Conservation (phyloP, 2,329 filamentous ascomycete genomes). For the Colletotrichum caudatum region DNA sequence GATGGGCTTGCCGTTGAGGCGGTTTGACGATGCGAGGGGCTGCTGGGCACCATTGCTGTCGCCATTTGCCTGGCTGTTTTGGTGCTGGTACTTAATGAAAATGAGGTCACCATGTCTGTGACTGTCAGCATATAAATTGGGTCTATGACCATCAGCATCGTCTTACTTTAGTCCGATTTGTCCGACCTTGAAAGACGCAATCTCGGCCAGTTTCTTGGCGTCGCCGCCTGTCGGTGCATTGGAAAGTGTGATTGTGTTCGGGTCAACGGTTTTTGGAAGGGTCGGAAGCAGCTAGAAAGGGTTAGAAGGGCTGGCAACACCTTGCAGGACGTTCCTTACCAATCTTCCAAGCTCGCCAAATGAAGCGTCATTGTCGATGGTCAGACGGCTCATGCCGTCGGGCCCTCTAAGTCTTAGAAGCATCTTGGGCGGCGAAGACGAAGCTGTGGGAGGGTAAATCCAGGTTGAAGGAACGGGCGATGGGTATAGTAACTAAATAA, state of each 20-base stretch:
- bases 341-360: slow-evolving; percentile 73
- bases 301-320: slow-evolving; percentile 39
- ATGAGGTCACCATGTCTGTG: slow-evolving; percentile 89
- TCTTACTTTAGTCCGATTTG: slow-evolving; percentile 71
- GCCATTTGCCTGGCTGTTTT: slow-evolving; percentile 56
- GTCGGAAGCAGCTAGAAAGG: slow-evolving; percentile 64
- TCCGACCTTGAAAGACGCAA: slow-evolving; percentile 66
- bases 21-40: slow-evolving; percentile 65
- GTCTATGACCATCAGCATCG: not conserved
- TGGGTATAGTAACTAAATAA: slow-evolving; percentile 20
- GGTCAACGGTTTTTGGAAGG: slow-evolving; percentile 72
- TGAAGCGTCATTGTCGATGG: slow-evolving; percentile 77
- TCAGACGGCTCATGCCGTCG: slow-evolving; percentile 92
- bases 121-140: slow-evolving; percentile 42
- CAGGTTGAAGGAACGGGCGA: not conserved
- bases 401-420: slow-evolving; percentile 89
- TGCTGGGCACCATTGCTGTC: slow-evolving; percentile 51
- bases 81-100: slow-evolving; percentile 83
- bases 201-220: slow-evolving; percentile 69
- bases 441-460: not conserved
- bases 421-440: slow-evolving; percentile 63
- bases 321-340: slow-evolving; percentile 52
- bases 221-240: slow-evolving; percentile 71
- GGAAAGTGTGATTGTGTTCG: slow-evolving; percentile 70
- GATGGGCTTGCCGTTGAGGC: slow-evolving; percentile 83